These are phyloP conservation scores for Astrocystis sublimbata DNA, from an alignment of 495 filamentous ascomycete species.

Conservation along the genomic window DNA sequence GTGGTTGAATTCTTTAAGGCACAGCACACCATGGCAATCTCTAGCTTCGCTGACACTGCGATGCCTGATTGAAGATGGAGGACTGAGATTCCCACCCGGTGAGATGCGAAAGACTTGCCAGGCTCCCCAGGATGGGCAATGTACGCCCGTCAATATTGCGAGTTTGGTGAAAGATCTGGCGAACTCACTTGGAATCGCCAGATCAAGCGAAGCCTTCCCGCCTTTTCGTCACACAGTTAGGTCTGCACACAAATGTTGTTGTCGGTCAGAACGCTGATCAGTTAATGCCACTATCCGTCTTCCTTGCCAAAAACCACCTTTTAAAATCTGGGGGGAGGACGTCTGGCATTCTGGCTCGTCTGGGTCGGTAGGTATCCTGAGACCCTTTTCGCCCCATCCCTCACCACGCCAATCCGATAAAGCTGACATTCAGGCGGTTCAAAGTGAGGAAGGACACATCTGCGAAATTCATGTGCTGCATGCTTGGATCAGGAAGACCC, in stretches of 20 bases:
- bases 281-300: not conserved
- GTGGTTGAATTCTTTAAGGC: constrained; percentile 3
- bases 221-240: too few relatives aligned
- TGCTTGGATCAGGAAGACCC: too few relatives aligned
- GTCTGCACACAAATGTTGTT: too few relatives aligned
- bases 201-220: not conserved
- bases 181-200: constrained; percentile 11
- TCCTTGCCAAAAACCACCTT: too few relatives aligned
- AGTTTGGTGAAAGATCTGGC: not conserved
- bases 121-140: too few relatives aligned
- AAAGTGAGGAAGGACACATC: constrained; percentile 2
- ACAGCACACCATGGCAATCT: constrained; percentile 12
- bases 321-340: too few relatives aligned
- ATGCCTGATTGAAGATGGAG: not conserved
- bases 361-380: constrained; percentile 12
- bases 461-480: too few relatives aligned
- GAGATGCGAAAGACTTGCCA: not conserved
- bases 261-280: not conserved
- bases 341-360: too few relatives aligned
- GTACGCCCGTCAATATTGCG: too few relatives aligned
- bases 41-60: too few relatives aligned
- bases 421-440: not conserved
- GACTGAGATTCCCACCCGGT: constrained; percentile 1
- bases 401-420: not conserved
- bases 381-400: constrained; percentile 3